Evolutionary conservation across 2,329 filamentous ascomycete species (phyloP), one percentile per base, ranked within the genome.

Genomic region (Incumbomyces lentus): DNA sequence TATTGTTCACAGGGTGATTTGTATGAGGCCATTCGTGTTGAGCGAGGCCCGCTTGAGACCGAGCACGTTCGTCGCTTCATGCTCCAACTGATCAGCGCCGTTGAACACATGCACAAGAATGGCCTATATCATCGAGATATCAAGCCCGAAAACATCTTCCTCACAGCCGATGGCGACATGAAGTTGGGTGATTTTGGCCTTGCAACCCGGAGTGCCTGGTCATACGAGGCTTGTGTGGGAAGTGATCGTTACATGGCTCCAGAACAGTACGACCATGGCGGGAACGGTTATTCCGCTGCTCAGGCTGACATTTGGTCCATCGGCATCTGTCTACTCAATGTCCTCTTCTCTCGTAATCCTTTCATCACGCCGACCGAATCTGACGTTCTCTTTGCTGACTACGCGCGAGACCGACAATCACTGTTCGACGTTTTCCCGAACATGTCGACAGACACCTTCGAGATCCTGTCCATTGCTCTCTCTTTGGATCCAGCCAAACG

Each of bases 161-260:
- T 98, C 53, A 85, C 82, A 49, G 78, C 89, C 50, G 78, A 83
- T 56, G 90, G 90, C 45, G 76, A 82, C 33, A 85, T 96, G 84
- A 98, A 98, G 71, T 80, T 98, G 31, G 92, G 92, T 60, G 92
- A 98, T 66, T 95, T 96, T 63, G 92, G 92, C 46, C 74, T 98
- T 52, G 89, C 89, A 43, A 95, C 90, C 10, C 85, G 81, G 6
- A 87, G 94, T 51, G 74, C 81, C 57, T 95, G 87, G 88, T 93
- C 86, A 18, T 84, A 84, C 59, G 92, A 98, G 71, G 82, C 84
- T 53, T 92, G 86, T 52, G 92, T 98, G 39, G 92, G 92, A 55
- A 96, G 92, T 63, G 92, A 98, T 63, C 87, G 92, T 47, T 98
- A 98, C 71, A 98, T 98, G 92, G 89, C 92, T 47, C 92, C 92